Conservation (phyloP, 176 grass and related monocot genomes). For the Lolium perenne region DNA sequence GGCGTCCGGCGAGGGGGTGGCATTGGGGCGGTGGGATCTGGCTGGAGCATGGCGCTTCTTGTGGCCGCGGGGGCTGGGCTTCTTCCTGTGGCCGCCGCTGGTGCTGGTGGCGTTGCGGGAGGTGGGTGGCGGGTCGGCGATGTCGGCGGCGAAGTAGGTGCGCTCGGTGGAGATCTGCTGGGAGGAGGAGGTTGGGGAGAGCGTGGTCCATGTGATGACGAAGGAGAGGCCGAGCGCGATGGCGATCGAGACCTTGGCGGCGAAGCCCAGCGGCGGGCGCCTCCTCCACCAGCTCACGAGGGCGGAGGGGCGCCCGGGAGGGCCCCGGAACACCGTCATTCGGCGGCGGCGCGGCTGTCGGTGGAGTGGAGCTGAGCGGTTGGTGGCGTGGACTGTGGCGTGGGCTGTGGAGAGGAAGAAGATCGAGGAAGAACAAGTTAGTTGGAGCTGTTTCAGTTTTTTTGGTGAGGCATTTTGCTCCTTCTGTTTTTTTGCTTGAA, state of each 20-base stretch:
- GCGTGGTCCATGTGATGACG: slow-evolving; percentile 70
- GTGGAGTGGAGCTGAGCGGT: slow-evolving; percentile 33
- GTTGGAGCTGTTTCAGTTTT: neutral
- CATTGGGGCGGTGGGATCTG: slow-evolving; percentile 47
- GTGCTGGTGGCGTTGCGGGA: slow-evolving; percentile 20
- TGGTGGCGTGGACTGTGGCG: slow-evolving; percentile 46
- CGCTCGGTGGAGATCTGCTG: slow-evolving; percentile 71
- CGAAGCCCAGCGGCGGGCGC: slow-evolving; percentile 70
- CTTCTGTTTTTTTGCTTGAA: neutral
- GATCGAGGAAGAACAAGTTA: slow-evolving; percentile 4
- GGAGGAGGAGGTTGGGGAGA: slow-evolving; percentile 70
- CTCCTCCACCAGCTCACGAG: slow-evolving; percentile 59
- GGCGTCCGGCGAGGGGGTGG: slow-evolving; percentile 39
- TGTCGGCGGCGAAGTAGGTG: slow-evolving; percentile 73
- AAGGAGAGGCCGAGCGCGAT: slow-evolving; percentile 86
- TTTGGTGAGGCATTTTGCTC: neutral
- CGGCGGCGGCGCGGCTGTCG: slow-evolving; percentile 41
- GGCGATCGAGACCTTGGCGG: slow-evolving; percentile 74
- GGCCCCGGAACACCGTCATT: slow-evolving; percentile 70
- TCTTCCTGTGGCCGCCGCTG: slow-evolving; percentile 43
- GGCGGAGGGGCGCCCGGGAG: slow-evolving; percentile 33
- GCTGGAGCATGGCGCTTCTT: slow-evolving; percentile 53
- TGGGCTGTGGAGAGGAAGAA: neutral
- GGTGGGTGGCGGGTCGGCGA: slow-evolving; percentile 51
- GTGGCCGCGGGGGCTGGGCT: slow-evolving; percentile 34